A percentile compares a stretch with the other conserved stretches of the same genome.
These are phyloP conservation scores for Wickerhamiella shivajii DNA, from an alignment of 805 yeast genomes.

Conservation along the genomic window DNA sequence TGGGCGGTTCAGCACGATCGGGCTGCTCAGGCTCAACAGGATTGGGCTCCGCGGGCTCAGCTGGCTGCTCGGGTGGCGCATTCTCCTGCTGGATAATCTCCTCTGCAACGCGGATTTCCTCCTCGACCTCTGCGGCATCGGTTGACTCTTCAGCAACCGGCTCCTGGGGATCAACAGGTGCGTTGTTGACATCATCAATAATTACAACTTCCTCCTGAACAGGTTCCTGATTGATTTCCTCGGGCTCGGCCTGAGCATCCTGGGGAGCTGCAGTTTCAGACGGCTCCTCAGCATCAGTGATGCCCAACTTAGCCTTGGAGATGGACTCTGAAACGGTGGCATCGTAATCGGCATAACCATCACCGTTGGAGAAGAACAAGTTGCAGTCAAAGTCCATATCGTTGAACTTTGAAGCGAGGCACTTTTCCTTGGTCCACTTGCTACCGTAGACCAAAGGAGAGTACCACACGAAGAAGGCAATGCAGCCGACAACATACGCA, in stretches of 20 bases:
- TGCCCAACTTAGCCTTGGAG: conserved; percentile 3
- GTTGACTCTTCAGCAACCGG: no score
- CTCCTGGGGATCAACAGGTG: no score
- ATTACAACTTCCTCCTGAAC: background rate
- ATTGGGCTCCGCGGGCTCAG: no score
- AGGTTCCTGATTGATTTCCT: conserved; percentile 5
- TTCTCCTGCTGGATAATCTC: no score
- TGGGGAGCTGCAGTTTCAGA: conserved; percentile 7
- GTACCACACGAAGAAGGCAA: conserved; percentile 43
- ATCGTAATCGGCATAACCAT: conserved; percentile 18
- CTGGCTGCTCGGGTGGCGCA: no score
- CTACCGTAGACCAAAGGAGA: conserved; percentile 66
- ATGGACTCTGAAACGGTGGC: conserved; percentile 5
- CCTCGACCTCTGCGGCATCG: no score
- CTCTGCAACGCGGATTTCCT: no score
- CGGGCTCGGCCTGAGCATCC: conserved; percentile 11
- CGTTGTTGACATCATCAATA: no score
- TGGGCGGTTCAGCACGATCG: no score
- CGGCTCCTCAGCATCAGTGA: conserved; percentile 2
- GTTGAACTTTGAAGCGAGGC: conserved; percentile 46
- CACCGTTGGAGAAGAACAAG: conserved; percentile 28
- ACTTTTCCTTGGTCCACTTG: conserved; percentile 60
- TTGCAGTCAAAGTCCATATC: conserved; percentile 88
- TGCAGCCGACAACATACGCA: conserved; percentile 35
- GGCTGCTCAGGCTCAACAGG: no score